Evolutionary conservation across 805 yeast genomes (phyloP), one percentile per base, ranked within the genome.

Genomic region (Candida insectorum): DNA sequence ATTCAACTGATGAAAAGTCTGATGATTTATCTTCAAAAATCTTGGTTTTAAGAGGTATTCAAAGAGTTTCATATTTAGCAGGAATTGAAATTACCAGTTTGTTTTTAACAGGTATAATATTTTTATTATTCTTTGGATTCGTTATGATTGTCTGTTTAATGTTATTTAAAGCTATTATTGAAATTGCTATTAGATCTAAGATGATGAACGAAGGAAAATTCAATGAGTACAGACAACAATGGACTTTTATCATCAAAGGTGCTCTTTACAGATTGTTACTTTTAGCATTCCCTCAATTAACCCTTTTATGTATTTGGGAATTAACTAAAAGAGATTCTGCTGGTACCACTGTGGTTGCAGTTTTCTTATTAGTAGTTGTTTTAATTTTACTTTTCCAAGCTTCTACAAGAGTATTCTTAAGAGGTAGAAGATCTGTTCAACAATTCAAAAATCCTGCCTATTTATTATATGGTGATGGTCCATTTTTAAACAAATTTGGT

Each of bases 391-490:
- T 93, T 41, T 55, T 65, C 7, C 87, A 78, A 55, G 96, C 96
- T 4, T 74, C 93, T 1, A 51, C 70, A 13, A 77, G 82, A 53
- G 91, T 88, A n/a, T 56, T 85, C 31, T 39, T 73, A n/a, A 71
- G 79, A 39, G 98, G 96, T 22, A 63, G 79, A 41, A 73, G 73
- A 45, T 88, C 97, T 0, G 65, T 72, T 16, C 66, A 71, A 39
- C 69, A 85, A 36, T 86, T 81, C 68, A 81, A 85, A 52, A 91
- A 88, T 51, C 96, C 98, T 0, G 97, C 98, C 0, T 91, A 86
- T 54, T 67, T 88, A 40, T 71, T 93, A 41, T 93, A 74, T 51
- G 96, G 97, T 30, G 95, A 93, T 54, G 73, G 81, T 4, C 75
- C 70, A 27, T 77, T 85, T 39, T 70, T 93, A 48, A 86, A 87